Base-by-base conservation (phyloP, 192 early-diverging fungal species). In the Phycomyces nitens region DNA sequence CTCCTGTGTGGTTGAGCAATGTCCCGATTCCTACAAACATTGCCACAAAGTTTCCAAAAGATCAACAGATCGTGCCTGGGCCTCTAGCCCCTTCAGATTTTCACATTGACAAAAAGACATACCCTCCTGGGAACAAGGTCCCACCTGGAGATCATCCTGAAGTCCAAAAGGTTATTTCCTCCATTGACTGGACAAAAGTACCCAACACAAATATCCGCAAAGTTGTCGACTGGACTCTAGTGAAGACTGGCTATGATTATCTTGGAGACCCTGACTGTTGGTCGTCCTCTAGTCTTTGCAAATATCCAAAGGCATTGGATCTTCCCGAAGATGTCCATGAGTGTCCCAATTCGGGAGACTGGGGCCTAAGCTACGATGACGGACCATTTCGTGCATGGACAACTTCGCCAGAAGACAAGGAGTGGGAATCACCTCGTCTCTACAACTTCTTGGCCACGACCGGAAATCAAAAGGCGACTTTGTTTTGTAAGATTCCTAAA, bases 391-490 rank as follows among this genome's bases (percentile, higher is more conserved):
- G 56, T 16, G 63, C 53, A 6, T 51, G 59, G 50, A 40, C 49
- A 15, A 50, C 49, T 40, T 38, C 53, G 1, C 42, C 57, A 38
- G 62, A 74, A 23, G 53, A 68, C 29, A 47, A 62, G 16, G 50
- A 49, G 22, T 76, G 62, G 53, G 69, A 65, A 12, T 69, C 71
- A 47, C 74, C 26, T 63, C 11, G 42, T 39, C 38, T 77, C 58
- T 77, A 77, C 53, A 58, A 77, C 29, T 77, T 69, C 15, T 54
- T 74, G 38, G 76, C 74, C 40, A 59, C 53, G 0, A 40, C 61
- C 11, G 69, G 55, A 7, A 72, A 82, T 24, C 77, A 74, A 56
- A 78, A 71, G 44, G 77, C 77, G 15, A 75, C 70, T 39, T 57
- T 78, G 26, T 78, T 79, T 66, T 78, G 66, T 68, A 56, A 68